A percentile compares a stretch with the other conserved stretches of the same genome.
Evolutionary conservation across 306 rosid genomes (phyloP).

Genomic region (Lotus japonicus): DNA sequence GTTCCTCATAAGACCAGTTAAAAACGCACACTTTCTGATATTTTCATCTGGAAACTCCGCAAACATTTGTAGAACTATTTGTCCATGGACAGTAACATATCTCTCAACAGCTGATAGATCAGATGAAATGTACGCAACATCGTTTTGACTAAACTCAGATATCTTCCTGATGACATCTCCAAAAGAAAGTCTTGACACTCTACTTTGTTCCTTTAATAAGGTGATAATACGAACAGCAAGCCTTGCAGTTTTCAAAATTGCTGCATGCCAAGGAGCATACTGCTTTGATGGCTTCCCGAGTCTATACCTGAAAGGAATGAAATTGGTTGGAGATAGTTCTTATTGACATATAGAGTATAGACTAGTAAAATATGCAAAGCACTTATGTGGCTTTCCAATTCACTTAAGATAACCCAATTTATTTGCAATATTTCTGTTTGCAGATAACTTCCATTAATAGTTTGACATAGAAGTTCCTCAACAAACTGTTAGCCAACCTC

Average conservation of each 20-base stretch:
- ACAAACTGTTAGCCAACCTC: too few relatives aligned
- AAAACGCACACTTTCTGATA: conserved; percentile 70
- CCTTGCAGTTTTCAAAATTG: conserved; percentile 75
- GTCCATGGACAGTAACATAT: conserved; percentile 85
- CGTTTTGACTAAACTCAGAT: conserved; percentile 40
- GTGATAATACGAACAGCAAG: conserved; percentile 69
- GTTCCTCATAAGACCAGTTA: conserved; percentile 58
- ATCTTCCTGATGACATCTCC: conserved; percentile 61
- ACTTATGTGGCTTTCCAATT: too few relatives aligned
- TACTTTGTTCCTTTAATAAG: conserved; percentile 73
- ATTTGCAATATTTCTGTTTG: background rate
- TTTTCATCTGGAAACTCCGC: conserved; percentile 70
- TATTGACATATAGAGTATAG: too few relatives aligned
- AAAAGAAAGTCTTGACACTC: conserved; percentile 80
- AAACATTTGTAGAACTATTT: conserved; percentile 80
- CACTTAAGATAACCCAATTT: background rate
- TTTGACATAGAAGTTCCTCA: too few relatives aligned
- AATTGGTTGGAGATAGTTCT: too few relatives aligned
- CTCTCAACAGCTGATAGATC: conserved; percentile 66
- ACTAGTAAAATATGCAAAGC: too few relatives aligned
- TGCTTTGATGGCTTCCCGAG: conserved; percentile 91
- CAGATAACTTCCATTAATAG: background rate
- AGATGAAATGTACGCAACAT: conserved; percentile 62
- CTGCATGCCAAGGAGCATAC: conserved; percentile 88
- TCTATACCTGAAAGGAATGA: conserved; percentile 62